Conservation (phyloP, 1,284 basidiomycete species). For the Stygiomarasmius scandens region DNA sequence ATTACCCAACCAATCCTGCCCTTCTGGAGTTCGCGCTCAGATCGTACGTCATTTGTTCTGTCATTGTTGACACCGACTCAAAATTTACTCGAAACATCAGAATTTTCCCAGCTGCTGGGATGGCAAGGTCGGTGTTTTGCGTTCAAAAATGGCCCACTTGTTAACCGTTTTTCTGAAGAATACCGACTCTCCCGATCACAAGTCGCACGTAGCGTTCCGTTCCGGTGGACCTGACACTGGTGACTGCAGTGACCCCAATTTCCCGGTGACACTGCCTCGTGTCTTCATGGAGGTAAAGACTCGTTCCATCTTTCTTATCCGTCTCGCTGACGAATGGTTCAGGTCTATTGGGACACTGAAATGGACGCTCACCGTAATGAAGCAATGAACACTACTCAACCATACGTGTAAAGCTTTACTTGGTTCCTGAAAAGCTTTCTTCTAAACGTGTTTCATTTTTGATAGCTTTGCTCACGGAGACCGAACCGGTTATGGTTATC, state of each 20-base stretch:
- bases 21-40: slow-evolving; percentile 43
- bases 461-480: slow-evolving; percentile 43
- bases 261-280: slow-evolving; percentile 43
- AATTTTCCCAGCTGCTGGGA: slow-evolving; percentile 50
- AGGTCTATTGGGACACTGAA: slow-evolving; percentile 45
- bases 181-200: slow-evolving; percentile 43
- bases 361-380: slow-evolving; percentile 37
- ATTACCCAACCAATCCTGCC: slow-evolving; percentile 34
- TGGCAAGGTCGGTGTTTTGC: slow-evolving; percentile 22
- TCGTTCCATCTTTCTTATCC: background rate
- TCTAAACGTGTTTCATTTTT: background rate
- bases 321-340: background rate
- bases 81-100: slow-evolving; percentile 10
- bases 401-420: slow-evolving; percentile 42
- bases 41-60: slow-evolving; percentile 25
- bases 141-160: too few relatives aligned
- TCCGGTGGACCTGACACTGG: slow-evolving; percentile 46
- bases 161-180: too few relatives aligned
- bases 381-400: slow-evolving; percentile 44
- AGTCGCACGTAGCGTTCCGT: slow-evolving; percentile 47
- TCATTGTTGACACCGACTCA: background rate
- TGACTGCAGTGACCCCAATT: slow-evolving; percentile 44
- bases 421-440: background rate
- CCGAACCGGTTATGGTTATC: slow-evolving; percentile 54
- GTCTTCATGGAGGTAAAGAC: slow-evolving; percentile 45